Evolutionary conservation across 306 rosid species (phyloP), one percentile per base, ranked within the genome.

Genomic region (Potentilla sterilis): DNA sequence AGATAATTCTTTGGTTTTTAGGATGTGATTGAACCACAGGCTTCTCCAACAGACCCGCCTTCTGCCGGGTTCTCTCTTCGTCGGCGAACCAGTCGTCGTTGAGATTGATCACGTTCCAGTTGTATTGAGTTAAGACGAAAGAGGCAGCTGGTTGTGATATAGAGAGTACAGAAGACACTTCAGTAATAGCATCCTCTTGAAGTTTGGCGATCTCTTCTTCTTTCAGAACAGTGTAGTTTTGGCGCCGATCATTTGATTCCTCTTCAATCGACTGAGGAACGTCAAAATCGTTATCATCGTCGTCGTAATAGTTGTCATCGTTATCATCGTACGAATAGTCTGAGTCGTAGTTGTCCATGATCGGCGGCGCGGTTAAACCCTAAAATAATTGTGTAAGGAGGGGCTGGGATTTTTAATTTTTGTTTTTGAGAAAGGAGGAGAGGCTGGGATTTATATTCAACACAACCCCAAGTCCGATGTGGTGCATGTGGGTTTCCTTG

Each of bases 1-100:
- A 51, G 9, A 37, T 48, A 47, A 18, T 9, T 18, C 12, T 32
- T 34, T 62, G 67, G 19, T 32, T 40, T 1, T 37, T 9, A 2
- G 6, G 5, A 5, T 44, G 14, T 6, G 32, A 49, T 5, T 48
- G 46, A 70, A 34, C 62, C 18, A 35, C 5, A 9, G 62, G 62
- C 12, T 70, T 35, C 46, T 51, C n/a, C 34, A 49, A 10, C 46
- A 70, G 41, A 7, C 75, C 47, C 6, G 1, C 47, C 46, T 35
- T 70, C 18, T 49, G 19, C n/a, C 62, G 63, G 62, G 18, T 49
- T 4, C 12, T 2, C 1, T 49, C 75, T 34, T 70, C 34, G 10
- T 70, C 62, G 19, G 32, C 5, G n/a, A 70, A 70, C 75, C 75
- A 70, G 6, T 70, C 11, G 3, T 51, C 62, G 5, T 70, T 4